These are phyloP conservation scores for Lactifluus pinguis DNA, from an alignment of 768 basidiomycete genomes.

Conservation along the genomic window DNA sequence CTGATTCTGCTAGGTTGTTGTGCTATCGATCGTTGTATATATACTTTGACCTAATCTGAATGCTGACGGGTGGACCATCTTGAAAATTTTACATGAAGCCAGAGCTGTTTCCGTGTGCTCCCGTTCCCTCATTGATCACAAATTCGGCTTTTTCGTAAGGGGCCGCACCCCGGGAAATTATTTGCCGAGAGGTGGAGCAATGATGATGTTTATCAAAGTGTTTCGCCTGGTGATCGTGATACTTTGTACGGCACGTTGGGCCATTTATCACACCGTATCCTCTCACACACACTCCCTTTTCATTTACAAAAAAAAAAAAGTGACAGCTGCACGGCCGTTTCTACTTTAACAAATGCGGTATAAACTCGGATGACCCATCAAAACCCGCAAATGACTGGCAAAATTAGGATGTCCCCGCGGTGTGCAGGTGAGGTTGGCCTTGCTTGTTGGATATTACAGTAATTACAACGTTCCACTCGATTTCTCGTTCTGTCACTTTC, in stretches of 20 bases:
- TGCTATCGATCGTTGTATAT: conserved; percentile 8
- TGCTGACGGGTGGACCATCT: neutral
- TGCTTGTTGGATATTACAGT: no score
- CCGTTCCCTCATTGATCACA: neutral
- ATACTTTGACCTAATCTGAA: conserved; percentile 2
- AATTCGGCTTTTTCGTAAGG: neutral
- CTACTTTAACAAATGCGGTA: no score
- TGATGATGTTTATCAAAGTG: neutral
- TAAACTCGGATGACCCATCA: no score
- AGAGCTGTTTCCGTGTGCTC: neutral
- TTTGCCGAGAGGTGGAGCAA: neutral
- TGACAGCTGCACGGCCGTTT: no score
- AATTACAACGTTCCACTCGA: no score
- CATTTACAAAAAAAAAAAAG: no score
- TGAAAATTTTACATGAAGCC: neutral
- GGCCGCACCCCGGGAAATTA: neutral
- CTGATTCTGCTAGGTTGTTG: conserved; percentile 2
- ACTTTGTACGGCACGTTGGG: neutral
- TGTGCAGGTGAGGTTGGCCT: no score
- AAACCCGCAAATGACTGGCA: no score
- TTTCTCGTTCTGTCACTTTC: no score
- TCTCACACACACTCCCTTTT: no score
- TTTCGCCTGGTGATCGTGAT: neutral
- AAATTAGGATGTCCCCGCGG: no score
- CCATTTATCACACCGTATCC: no score